These are phyloP conservation scores for Carpinus fangiana DNA, from an alignment of 306 rosid genomes.

Conservation along the genomic window DNA sequence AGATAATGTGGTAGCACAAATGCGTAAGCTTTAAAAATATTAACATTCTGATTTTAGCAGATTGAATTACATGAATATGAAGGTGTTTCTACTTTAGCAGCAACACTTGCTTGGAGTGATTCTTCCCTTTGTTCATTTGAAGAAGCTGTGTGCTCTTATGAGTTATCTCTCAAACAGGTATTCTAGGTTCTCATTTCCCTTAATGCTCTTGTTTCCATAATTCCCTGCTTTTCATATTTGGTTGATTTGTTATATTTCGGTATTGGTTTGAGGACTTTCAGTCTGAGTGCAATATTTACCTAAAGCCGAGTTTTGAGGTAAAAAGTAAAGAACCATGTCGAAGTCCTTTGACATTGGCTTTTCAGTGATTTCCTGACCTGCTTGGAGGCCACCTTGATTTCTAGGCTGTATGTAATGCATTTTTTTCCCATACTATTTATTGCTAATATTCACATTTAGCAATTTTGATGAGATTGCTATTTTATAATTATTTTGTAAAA, in stretches of 20 bases:
- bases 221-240: conserved; percentile 16
- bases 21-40: conserved; percentile 9
- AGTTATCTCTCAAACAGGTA: conserved; percentile 76
- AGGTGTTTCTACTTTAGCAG: conserved; percentile 65
- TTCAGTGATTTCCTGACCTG: not conserved
- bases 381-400: not conserved
- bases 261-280: not conserved
- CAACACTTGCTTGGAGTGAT: conserved; percentile 80
- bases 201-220: conserved; percentile 17
- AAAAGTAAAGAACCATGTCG: not conserved
- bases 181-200: not conserved
- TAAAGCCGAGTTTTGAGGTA: not conserved
- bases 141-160: conserved; percentile 60
- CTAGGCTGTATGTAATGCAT: not conserved
- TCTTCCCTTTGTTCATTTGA: conserved; percentile 59
- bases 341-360: not conserved
- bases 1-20: conserved; percentile 1
- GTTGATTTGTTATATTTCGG: not conserved
- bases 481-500: not conserved
- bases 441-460: not conserved
- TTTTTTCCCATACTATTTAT: not conserved
- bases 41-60: conserved; percentile 42
- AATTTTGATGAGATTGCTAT: not conserved
- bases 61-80: conserved; percentile 85
- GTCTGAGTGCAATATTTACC: not conserved